Percentiles rank a stretch among this genome's conserved stretches.
Conservation (phyloP, 495 filamentous ascomycete species). For the Acidiella bohemica region DNA sequence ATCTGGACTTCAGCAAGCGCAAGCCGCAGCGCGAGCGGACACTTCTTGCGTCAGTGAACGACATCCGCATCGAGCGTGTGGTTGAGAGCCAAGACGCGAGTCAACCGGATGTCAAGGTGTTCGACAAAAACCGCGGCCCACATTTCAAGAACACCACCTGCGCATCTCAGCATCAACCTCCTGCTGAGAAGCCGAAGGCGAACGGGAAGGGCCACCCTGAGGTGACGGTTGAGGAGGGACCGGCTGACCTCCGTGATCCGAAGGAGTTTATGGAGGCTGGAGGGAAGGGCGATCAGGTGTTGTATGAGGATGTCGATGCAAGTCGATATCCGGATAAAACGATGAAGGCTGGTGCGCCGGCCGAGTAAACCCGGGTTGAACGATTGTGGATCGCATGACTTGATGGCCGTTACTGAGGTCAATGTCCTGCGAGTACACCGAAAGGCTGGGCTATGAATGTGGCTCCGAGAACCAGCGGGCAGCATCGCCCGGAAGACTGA, state of each 20-base stretch:
- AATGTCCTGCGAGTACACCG: too few relatives aligned
- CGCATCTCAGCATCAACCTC: neutral
- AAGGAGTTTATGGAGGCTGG: constrained; percentile 70
- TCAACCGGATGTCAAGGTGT: constrained; percentile 56
- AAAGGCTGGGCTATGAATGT: too few relatives aligned
- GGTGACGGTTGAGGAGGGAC: constrained; percentile 41
- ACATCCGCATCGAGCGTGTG: constrained; percentile 53
- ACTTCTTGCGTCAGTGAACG: constrained; percentile 67
- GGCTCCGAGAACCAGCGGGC: too few relatives aligned
- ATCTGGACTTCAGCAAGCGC: constrained; percentile 71
- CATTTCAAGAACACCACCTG: constrained; percentile 14
- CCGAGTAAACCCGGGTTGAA: too few relatives aligned
- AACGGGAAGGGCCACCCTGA: constrained; percentile 16
- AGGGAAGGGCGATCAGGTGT: constrained; percentile 63
- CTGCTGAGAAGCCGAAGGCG: constrained; percentile 1
- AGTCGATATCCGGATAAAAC: constrained; percentile 16
- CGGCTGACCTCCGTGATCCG: constrained; percentile 49
- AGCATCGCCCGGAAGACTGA: too few relatives aligned
- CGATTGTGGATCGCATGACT: too few relatives aligned
- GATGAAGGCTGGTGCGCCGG: constrained; percentile 14
- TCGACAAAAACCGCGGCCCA: constrained; percentile 53
- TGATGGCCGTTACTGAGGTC: too few relatives aligned
- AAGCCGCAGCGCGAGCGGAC: constrained; percentile 73
- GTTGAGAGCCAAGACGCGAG: constrained; percentile 37
- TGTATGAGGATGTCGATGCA: constrained; percentile 44